Evolutionary conservation across 2,329 filamentous ascomycete genomes (phyloP), one percentile per base, ranked within the genome.

Genomic region (Curvularia sp.): DNA sequence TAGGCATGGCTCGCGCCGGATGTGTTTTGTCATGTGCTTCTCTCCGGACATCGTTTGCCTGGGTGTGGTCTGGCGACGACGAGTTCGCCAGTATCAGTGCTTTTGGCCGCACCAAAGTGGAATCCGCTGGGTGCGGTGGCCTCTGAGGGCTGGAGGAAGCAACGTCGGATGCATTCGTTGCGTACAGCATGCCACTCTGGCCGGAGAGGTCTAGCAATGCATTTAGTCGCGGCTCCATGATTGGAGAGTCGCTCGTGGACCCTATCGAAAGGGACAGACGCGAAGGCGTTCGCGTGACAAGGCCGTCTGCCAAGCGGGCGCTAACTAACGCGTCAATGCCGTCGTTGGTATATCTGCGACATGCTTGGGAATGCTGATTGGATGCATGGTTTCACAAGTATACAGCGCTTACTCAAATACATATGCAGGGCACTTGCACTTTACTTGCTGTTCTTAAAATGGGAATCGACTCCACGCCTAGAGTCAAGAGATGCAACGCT

Each of bases 1-100:
- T 61, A 7, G 75, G 55, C 45, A 67, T 63, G 21, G 62, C 53
- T 21, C 59, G 46, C 25, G 43, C 43, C 19, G 55, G 42, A 32
- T 46, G 53, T 15, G n/a, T 28, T 21, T 50, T 54, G 30, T 49
- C 42, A 12, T 52, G 46, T 34, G 30, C 23, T 30, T 64, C 30
- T 38, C 21, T 34, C 38, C 53, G 34, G 51, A 57, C 27, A 7
- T 57, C 50, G 28, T 59, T 59, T 27, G 50, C 36, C 13, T 50
- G 34, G 27, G 52, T 39, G 18, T 42, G 51, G 23, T 53, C 51
- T n/a, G 51, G 42, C 34, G 38, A 52, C 25, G 48, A 30, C 21
- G 51, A 30, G 49, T 48, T 53, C 13, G 51, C 43, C 45, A 53
- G 47, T 39, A 58, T 58, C 30, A 58, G 55, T 27, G 55, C 52